Conservation (phyloP, 2,329 filamentous ascomycete genomes). For the Exserohilum rostratum region DNA sequence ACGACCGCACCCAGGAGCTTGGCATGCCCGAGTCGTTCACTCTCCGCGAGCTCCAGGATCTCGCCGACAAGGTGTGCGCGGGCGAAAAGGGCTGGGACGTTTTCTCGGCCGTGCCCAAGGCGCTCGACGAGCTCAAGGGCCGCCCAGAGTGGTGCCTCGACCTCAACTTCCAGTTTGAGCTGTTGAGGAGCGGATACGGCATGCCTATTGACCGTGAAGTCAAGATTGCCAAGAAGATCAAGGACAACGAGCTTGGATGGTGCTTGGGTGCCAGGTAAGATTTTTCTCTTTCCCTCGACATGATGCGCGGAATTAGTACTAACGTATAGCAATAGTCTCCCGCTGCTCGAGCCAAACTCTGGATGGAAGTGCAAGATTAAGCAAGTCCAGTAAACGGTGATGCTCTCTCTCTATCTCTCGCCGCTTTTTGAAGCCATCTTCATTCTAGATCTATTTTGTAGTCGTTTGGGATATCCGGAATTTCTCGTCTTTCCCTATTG, state of each 20-base stretch:
- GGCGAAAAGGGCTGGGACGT: conserved; percentile 79
- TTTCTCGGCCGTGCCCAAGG: conserved; percentile 77
- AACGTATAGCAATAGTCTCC: conserved; percentile 66
- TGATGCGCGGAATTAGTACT: conserved; percentile 32
- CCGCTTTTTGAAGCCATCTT: too few species aligned
- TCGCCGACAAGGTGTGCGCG: conserved; percentile 82
- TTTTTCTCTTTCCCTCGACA: not conserved
- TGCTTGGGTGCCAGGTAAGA: conserved; percentile 92
- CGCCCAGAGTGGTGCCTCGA: conserved; percentile 93
- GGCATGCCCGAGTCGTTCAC: conserved; percentile 99
- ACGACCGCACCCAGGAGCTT: conserved; percentile 88
- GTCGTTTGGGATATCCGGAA: too few species aligned
- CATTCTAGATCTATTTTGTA: too few species aligned
- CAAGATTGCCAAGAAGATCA: conserved; percentile 98
- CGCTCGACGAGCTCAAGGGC: conserved; percentile 77
- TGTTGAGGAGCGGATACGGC: conserved; percentile 94
- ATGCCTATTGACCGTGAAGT: conserved; percentile 97
- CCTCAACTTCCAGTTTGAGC: conserved; percentile 92
- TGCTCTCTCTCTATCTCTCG: too few species aligned
- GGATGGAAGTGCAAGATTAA: conserved; percentile 90
- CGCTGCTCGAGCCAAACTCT: conserved; percentile 78
- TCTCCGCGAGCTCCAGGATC: conserved; percentile 83
- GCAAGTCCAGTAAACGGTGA: conserved; percentile 59
- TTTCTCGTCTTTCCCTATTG: too few species aligned
- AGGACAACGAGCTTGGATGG: conserved; percentile 95